Evolutionary conservation across 2,329 filamentous ascomycete genomes (phyloP).

Genomic region (Cladosporium sp.): DNA sequence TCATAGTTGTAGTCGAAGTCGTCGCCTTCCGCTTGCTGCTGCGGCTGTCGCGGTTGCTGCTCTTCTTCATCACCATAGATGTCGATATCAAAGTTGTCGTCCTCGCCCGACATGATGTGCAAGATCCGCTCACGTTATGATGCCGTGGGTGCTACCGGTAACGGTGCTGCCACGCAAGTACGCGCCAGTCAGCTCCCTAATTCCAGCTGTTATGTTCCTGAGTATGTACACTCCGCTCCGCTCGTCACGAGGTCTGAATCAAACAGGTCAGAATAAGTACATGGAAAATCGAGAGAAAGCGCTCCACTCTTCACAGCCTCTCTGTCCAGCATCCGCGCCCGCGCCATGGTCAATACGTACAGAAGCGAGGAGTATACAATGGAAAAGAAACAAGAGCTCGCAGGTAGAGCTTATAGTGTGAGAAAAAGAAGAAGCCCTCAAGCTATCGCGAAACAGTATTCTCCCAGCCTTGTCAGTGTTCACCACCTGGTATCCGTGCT

Average conservation of each 20-base stretch:
- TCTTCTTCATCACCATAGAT: slow-evolving; percentile 63
- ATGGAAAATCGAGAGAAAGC: not conserved
- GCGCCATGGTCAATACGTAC: slow-evolving; percentile 32
- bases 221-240: slow-evolving; percentile 29
- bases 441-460: slow-evolving; percentile 6
- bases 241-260: slow-evolving; percentile 20
- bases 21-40: slow-evolving; percentile 21
- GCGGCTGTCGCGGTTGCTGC: slow-evolving; percentile 17
- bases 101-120: slow-evolving; percentile 52
- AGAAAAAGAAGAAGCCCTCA: not conserved
- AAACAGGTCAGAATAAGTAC: slow-evolving; percentile 21
- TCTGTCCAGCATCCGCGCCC: not conserved
- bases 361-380: slow-evolving; percentile 19
- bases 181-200: not conserved
- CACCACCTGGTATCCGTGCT: slow-evolving; percentile 3
- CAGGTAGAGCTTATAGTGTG: slow-evolving; percentile 9
- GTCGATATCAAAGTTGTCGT: slow-evolving; percentile 72
- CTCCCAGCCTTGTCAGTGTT: not conserved
- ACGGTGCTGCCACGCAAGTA: slow-evolving; percentile 3
- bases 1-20: slow-evolving; percentile 35
- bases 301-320: not conserved
- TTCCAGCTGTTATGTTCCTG: slow-evolving; percentile 19
- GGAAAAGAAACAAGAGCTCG: slow-evolving; percentile 12
- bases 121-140: slow-evolving; percentile 22
- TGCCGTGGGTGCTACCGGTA: not conserved